phyloP scores from a whole-genome alignment of 139 green algal species.

The Coelastrella sp. region DNA sequence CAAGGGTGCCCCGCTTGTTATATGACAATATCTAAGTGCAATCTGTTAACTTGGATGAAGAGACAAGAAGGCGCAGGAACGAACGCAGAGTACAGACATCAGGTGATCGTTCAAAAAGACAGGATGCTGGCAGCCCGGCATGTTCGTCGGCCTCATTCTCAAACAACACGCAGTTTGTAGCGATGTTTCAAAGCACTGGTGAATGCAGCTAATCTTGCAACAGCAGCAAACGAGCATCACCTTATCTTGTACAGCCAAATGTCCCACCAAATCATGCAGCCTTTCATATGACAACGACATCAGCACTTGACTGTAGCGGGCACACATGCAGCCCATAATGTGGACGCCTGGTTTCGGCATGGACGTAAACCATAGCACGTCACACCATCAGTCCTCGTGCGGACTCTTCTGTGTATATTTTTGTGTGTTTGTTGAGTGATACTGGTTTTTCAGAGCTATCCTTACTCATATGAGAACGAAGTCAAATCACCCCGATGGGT shows the following conservation, averaged over 20 bases:
- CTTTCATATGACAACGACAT: too few species aligned
- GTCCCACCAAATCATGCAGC: too few species aligned
- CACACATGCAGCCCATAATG: too few species aligned
- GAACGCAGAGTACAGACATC: not conserved
- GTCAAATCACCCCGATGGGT: too few species aligned
- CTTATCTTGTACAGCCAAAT: not conserved
- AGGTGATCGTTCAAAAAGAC: conserved; percentile 6
- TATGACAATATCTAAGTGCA: not conserved
- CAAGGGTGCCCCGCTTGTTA: not conserved
- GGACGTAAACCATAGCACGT: too few species aligned
- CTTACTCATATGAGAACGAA: too few species aligned
- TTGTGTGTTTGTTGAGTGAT: too few species aligned
- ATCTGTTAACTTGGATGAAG: not conserved
- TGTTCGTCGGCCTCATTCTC: not conserved
- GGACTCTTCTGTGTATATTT: too few species aligned
- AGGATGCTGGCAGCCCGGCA: not conserved
- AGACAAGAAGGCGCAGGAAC: not conserved
- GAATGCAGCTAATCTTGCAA: not conserved
- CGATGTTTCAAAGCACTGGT: not conserved
- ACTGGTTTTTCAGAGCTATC: too few species aligned
- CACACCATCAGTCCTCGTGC: too few species aligned
- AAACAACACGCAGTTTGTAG: not conserved
- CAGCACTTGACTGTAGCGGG: not conserved
- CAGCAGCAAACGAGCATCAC: not conserved
- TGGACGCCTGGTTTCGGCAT: too few species aligned